phyloP scores from a whole-genome alignment of 352 stramenopile species.

The Ophiocytium majus region DNA sequence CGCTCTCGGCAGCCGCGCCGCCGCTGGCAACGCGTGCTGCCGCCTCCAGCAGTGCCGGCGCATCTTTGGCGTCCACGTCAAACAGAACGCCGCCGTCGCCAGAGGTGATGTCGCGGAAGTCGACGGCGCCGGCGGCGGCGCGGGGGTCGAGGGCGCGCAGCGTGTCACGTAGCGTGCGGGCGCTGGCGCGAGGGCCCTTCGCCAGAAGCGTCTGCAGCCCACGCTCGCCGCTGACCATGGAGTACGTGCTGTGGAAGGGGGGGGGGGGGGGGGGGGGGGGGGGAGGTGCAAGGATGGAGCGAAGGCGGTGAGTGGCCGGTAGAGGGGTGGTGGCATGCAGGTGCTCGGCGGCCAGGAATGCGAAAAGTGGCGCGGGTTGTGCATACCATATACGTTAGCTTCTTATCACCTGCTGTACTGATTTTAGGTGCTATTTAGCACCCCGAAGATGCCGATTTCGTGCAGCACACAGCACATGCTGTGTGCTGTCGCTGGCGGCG shows the following conservation, averaged over 20 bases:
- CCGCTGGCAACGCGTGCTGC: not conserved
- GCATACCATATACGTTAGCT: not conserved
- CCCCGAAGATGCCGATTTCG: no score
- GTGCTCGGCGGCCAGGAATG: not conserved
- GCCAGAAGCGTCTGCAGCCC: conserved; percentile 33
- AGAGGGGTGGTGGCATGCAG: not conserved
- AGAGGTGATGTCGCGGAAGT: conserved; percentile 19
- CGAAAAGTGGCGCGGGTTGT: not conserved
- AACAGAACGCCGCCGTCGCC: conserved; percentile 28
- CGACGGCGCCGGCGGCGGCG: not conserved
- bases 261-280: not conserved
- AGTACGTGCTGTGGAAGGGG: conserved; percentile 18
- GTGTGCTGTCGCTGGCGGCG: no score
- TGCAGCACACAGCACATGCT: no score
- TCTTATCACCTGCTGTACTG: not conserved
- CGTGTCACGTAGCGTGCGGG: not conserved
- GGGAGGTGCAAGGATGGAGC: not conserved
- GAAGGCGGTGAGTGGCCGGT: not conserved
- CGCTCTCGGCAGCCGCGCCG: not conserved
- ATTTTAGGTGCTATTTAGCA: not conserved
- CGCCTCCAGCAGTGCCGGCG: not conserved
- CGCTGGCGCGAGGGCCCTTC: not conserved
- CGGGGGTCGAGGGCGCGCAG: not conserved
- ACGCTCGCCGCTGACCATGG: conserved; percentile 31
- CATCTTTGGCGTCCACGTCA: conserved; percentile 12